These are phyloP conservation scores for Pogostemon cablin DNA, from an alignment of 257 asterid genomes.

Conservation along the genomic window DNA sequence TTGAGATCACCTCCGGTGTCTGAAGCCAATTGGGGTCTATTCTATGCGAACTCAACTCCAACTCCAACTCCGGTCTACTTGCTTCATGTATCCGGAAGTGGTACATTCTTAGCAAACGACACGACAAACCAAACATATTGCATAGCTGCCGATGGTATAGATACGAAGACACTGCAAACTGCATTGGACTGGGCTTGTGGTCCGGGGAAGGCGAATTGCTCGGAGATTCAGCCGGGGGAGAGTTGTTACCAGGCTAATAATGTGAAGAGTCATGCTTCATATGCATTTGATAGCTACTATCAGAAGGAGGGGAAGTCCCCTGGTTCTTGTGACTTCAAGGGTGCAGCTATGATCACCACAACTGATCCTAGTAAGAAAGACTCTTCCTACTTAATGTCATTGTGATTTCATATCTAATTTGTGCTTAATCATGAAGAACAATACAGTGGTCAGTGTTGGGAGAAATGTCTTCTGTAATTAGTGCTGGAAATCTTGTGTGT, in stretches of 20 bases:
- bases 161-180: constrained; percentile 73
- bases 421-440: constrained; percentile 9
- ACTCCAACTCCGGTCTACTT: constrained; percentile 72
- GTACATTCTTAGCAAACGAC: constrained; percentile 88
- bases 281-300: constrained; percentile 90
- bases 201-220: constrained; percentile 93
- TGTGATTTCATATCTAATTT: constrained; percentile 8
- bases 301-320: constrained; percentile 71
- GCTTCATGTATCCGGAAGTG: constrained; percentile 93
- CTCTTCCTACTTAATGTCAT: constrained; percentile 12
- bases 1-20: constrained; percentile 85
- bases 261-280: constrained; percentile 87
- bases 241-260: constrained; percentile 89
- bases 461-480: too few relatives aligned
- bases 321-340: constrained; percentile 96
- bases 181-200: constrained; percentile 99
- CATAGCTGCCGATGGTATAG: constrained; percentile 69
- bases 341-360: constrained; percentile 97
- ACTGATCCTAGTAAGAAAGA: constrained; percentile 87
- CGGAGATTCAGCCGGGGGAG: constrained; percentile 96
- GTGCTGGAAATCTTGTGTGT: neutral
- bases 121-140: constrained; percentile 90
- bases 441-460: too few relatives aligned
- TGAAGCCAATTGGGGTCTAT: constrained; percentile 94
- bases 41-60: constrained; percentile 67